These are phyloP conservation scores for Colletotrichum phormii DNA, from an alignment of 2,329 filamentous ascomycete species.

Conservation along the genomic window DNA sequence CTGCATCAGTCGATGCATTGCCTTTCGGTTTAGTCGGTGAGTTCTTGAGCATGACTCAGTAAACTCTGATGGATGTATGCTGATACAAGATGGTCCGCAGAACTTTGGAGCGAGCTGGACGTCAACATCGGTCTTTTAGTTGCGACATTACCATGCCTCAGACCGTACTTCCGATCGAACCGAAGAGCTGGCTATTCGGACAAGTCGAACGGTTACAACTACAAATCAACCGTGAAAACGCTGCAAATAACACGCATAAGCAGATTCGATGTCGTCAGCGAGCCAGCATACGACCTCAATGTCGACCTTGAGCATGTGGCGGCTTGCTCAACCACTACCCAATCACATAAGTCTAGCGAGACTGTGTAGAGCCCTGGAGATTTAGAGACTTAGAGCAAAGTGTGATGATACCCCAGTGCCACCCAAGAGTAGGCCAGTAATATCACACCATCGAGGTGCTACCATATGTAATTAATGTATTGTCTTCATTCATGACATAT, in stretches of 20 bases:
- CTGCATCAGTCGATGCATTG: slow-evolving; percentile 13
- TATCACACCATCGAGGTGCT: background rate
- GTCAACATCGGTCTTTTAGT: slow-evolving; percentile 30
- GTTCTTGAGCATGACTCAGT: background rate
- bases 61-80: background rate
- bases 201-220: slow-evolving; percentile 25
- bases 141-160: slow-evolving; percentile 24
- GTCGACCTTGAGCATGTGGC: slow-evolving; percentile 13
- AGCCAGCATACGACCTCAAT: background rate
- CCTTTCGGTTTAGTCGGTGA: slow-evolving; percentile 28
- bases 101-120: slow-evolving; percentile 30
- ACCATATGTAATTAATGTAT: no score
- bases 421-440: background rate
- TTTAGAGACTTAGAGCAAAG: background rate
- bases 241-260: background rate
- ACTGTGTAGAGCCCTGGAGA: background rate
- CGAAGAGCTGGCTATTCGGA: slow-evolving; percentile 15
- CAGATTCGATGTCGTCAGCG: slow-evolving; percentile 17
- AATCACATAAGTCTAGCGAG: background rate
- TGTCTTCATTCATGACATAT: no score
- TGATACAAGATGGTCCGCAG: background rate
- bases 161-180: slow-evolving; percentile 32
- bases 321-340: background rate
- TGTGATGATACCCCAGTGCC: background rate
- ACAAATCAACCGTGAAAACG: slow-evolving; percentile 25